Evolutionary conservation across 345 rosid genomes (phyloP).

Genomic region (Populus deltoides): DNA sequence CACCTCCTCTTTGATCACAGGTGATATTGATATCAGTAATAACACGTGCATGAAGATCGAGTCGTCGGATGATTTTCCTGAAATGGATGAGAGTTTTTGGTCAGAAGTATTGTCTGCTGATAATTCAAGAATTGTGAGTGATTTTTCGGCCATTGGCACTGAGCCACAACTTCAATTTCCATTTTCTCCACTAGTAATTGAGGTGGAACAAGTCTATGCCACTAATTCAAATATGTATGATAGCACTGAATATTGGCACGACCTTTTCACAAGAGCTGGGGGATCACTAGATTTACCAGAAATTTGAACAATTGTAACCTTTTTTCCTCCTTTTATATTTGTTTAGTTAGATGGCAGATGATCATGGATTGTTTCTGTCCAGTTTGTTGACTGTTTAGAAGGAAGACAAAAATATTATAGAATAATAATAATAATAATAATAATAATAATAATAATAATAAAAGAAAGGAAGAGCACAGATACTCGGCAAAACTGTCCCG

Average conservation of each 20-base stretch:
- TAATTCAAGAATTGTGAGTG: constrained; percentile 11
- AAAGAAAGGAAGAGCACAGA: no score
- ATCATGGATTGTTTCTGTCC: constrained; percentile 1
- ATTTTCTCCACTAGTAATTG: constrained; percentile 6
- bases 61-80: constrained; percentile 22
- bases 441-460: no score
- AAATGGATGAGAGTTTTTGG: constrained; percentile 52
- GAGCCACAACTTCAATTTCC: constrained; percentile 9
- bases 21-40: constrained; percentile 3
- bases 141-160: constrained; percentile 11
- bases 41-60: constrained; percentile 13
- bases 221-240: constrained; percentile 31
- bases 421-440: no score
- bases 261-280: constrained; percentile 42
- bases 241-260: constrained; percentile 55
- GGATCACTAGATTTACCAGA: constrained; percentile 40
- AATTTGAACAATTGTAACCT: constrained; percentile 18
- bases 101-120: constrained; percentile 43
- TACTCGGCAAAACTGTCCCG: no score
- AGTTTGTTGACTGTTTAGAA: background rate
- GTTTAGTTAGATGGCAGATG: background rate
- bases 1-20: constrained; percentile 22
- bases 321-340: background rate
- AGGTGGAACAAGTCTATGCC: constrained; percentile 2
- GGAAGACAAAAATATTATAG: background rate